Evolutionary conservation across 1,284 basidiomycete species (phyloP).

Genomic region (Xerocomus nothofagi): DNA sequence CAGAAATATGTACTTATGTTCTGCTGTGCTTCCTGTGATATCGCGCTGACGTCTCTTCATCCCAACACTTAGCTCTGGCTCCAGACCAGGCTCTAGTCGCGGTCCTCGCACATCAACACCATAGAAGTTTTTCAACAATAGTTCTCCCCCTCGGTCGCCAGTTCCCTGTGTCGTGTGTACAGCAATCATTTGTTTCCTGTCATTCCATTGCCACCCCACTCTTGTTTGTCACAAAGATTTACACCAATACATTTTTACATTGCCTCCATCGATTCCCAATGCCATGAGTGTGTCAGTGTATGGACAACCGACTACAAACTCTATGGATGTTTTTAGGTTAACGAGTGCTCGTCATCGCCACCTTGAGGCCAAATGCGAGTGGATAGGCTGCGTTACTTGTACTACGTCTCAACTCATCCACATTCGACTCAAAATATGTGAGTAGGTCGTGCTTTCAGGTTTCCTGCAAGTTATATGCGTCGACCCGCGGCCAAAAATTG

Average conservation of each 20-base stretch:
- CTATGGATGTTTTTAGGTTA: conserved; percentile 4
- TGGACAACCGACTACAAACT: conserved; percentile 18
- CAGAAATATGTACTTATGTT: conserved; percentile 20
- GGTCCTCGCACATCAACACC: conserved; percentile 25
- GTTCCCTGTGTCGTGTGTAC: conserved; percentile 18
- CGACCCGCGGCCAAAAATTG: too few species aligned
- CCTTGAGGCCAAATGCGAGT: neutral
- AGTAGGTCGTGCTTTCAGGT: too few species aligned
- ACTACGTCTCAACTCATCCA: neutral
- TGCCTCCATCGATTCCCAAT: conserved; percentile 8
- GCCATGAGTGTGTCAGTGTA: conserved; percentile 19
- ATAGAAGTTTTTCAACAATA: conserved; percentile 20
- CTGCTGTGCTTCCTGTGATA: neutral
- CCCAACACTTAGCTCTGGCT: conserved; percentile 22
- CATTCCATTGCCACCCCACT: conserved; percentile 10
- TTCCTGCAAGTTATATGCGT: too few species aligned
- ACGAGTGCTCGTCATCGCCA: neutral
- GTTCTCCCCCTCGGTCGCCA: neutral
- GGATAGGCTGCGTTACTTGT: neutral
- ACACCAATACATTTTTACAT: conserved; percentile 21
- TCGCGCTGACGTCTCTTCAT: neutral
- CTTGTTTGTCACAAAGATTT: conserved; percentile 21
- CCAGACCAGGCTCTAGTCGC: conserved; percentile 45
- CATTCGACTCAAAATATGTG: neutral
- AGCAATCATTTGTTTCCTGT: conserved; percentile 20